These are phyloP conservation scores for Picea abies DNA, from an alignment of 83 land plant genomes.

Conservation along the genomic window DNA sequence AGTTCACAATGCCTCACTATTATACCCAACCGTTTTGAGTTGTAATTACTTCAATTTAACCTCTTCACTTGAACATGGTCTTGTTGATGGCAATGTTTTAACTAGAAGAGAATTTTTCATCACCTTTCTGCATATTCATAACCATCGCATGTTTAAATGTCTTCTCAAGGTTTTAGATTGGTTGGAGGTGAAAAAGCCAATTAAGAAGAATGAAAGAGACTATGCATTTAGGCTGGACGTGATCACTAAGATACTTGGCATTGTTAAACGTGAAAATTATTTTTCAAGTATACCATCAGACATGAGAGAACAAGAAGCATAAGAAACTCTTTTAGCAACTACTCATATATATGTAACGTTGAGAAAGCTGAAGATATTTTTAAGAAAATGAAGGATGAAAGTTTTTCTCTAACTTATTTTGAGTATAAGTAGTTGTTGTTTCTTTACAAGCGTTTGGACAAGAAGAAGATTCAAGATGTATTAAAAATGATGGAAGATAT, in stretches of 20 bases:
- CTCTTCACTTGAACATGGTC: background rate
- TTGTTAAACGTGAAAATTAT: constrained; percentile 41
- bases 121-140: too few relatives aligned
- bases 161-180: constrained; percentile 38
- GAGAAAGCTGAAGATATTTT: constrained; percentile 40
- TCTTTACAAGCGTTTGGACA: constrained; percentile 41
- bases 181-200: constrained; percentile 26
- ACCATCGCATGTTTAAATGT: too few relatives aligned
- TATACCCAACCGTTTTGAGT: background rate
- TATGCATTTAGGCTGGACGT: constrained; percentile 48
- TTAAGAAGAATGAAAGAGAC: constrained; percentile 34
- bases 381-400: constrained; percentile 48
- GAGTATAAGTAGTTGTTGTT: constrained; percentile 45
- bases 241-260: constrained; percentile 44
- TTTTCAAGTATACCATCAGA: constrained; percentile 41
- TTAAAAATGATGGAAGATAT: constrained; percentile 57
- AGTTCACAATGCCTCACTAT: too few relatives aligned
- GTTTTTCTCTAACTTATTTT: constrained; percentile 32
- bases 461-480: constrained; percentile 46
- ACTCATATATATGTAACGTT: constrained; percentile 10
- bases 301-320: constrained; percentile 29
- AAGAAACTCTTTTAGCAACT: too few relatives aligned
- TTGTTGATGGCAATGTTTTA: background rate
- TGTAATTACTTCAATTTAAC: background rate
- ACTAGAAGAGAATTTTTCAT: background rate